phyloP scores from a whole-genome alignment of 176 grass and related monocot genomes.

The Ensete ventricosum region DNA sequence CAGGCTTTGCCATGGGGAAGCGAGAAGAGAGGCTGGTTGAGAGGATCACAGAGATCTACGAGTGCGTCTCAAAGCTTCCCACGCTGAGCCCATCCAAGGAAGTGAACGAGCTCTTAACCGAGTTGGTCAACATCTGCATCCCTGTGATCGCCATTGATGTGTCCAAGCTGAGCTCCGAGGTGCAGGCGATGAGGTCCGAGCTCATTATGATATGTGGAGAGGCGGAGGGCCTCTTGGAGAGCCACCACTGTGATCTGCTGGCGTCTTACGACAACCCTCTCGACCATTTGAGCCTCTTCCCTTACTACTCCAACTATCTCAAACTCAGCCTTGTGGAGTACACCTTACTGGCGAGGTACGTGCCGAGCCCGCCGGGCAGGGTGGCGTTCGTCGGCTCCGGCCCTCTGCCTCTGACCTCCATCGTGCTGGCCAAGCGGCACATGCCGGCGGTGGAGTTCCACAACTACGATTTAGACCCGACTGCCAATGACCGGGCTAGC shows the following conservation, averaged over 20 bases:
- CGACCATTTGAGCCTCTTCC: slow-evolving; percentile 48
- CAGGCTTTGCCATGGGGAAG: slow-evolving; percentile 20
- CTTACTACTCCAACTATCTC: slow-evolving; percentile 83
- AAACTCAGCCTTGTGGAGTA: slow-evolving; percentile 62
- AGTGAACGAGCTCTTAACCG: slow-evolving; percentile 75
- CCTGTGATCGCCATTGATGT: slow-evolving; percentile 48
- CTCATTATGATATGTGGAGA: slow-evolving; percentile 51
- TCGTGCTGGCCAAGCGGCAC: slow-evolving; percentile 21
- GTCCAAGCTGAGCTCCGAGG: slow-evolving; percentile 28
- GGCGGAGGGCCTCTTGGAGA: slow-evolving; percentile 69
- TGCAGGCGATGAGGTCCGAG: slow-evolving; percentile 47
- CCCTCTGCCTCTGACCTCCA: slow-evolving; percentile 54
- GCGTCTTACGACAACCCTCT: slow-evolving; percentile 59
- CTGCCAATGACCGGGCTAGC: slow-evolving; percentile 40
- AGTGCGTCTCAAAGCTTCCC: slow-evolving; percentile 35
- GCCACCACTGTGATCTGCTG: slow-evolving; percentile 67
- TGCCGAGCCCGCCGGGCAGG: slow-evolving; percentile 11
- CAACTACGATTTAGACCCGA: slow-evolving; percentile 22
- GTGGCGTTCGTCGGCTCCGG: slow-evolving; percentile 67
- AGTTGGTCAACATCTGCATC: slow-evolving; percentile 62
- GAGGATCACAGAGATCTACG: slow-evolving; percentile 42
- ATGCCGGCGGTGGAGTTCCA: slow-evolving; percentile 18
- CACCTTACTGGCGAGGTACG: slow-evolving; percentile 41
- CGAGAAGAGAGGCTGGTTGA: slow-evolving; percentile 34
- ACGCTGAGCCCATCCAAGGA: slow-evolving; percentile 56